phyloP scores from a whole-genome alignment of 2,329 filamentous ascomycete genomes.

The Coniochaeta prunicola region DNA sequence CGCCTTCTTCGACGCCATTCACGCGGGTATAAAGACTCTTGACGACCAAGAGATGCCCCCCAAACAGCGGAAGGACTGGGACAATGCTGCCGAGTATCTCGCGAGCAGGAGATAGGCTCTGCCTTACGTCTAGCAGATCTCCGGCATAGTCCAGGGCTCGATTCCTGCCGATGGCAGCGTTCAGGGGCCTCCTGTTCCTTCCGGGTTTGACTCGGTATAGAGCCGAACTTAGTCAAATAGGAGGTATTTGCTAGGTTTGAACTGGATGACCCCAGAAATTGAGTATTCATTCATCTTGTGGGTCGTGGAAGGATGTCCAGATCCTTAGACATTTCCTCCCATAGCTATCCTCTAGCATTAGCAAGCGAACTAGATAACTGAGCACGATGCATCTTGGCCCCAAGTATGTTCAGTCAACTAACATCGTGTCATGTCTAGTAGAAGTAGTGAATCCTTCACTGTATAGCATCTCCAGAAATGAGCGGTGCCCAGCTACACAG shows the following conservation, averaged over 20 bases:
- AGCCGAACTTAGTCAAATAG: neutral
- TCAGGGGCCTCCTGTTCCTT: neutral
- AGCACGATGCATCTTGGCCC: neutral
- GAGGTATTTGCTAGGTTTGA: neutral
- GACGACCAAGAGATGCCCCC: slow-evolving; percentile 37
- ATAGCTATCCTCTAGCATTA: neutral
- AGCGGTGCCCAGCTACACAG: neutral
- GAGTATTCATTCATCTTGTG: neutral
- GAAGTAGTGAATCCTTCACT: neutral
- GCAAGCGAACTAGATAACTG: neutral
- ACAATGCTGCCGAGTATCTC: slow-evolving; percentile 47
- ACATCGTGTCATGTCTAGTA: neutral
- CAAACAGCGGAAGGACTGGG: slow-evolving; percentile 44
- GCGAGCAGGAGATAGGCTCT: slow-evolving; percentile 23
- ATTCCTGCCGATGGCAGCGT: neutral
- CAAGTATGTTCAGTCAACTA: neutral
- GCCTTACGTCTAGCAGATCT: neutral
- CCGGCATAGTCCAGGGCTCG: neutral
- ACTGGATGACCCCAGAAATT: neutral
- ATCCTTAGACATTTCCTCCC: neutral
- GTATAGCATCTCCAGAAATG: neutral
- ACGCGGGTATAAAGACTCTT: slow-evolving; percentile 49
- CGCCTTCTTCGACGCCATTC: slow-evolving; percentile 51
- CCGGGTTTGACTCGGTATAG: neutral
- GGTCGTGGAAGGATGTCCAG: neutral